These are phyloP conservation scores for Gossypium gossypioides DNA, from an alignment of 441 rosid genomes.

Conservation along the genomic window DNA sequence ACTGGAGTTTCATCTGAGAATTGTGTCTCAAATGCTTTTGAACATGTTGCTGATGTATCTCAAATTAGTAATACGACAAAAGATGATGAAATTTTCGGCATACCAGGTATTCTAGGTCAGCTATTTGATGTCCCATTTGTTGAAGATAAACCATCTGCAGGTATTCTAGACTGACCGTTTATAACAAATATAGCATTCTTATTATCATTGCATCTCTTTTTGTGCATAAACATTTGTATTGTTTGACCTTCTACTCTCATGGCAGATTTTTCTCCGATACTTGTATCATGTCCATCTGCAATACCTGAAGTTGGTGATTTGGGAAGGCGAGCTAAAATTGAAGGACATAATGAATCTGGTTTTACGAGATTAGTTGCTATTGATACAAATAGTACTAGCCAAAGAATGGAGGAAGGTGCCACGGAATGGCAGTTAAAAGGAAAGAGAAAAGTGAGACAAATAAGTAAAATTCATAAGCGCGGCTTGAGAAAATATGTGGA, in stretches of 20 bases:
- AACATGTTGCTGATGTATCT: slow-evolving; percentile 37
- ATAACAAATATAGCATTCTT: not conserved
- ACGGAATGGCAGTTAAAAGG: slow-evolving; percentile 90
- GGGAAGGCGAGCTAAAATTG: slow-evolving; percentile 41
- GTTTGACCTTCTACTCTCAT: not conserved
- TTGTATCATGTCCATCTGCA: slow-evolving; percentile 27
- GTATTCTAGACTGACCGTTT: slow-evolving; percentile 29
- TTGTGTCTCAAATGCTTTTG: slow-evolving; percentile 36
- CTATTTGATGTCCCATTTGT: slow-evolving; percentile 75
- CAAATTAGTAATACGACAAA: slow-evolving; percentile 34
- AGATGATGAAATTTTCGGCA: slow-evolving; percentile 42
- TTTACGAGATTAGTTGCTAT: slow-evolving; percentile 26
- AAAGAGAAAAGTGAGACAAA: slow-evolving; percentile 80
- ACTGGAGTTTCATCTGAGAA: slow-evolving; percentile 57
- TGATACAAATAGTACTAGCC: slow-evolving; percentile 28
- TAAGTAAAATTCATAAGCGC: slow-evolving; percentile 43
- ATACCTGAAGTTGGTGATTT: slow-evolving; percentile 34
- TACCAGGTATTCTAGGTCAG: slow-evolving; percentile 35
- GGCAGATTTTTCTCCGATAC: slow-evolving; percentile 32
- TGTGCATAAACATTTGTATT: not conserved
- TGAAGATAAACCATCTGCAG: slow-evolving; percentile 54
- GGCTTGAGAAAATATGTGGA: slow-evolving; percentile 36
- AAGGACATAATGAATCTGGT: slow-evolving; percentile 37
- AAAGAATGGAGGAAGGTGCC: slow-evolving; percentile 55
- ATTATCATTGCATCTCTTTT: not conserved